Evolutionary conservation across 306 rosid species (phyloP).

Genomic region (Citrullus amarus): DNA sequence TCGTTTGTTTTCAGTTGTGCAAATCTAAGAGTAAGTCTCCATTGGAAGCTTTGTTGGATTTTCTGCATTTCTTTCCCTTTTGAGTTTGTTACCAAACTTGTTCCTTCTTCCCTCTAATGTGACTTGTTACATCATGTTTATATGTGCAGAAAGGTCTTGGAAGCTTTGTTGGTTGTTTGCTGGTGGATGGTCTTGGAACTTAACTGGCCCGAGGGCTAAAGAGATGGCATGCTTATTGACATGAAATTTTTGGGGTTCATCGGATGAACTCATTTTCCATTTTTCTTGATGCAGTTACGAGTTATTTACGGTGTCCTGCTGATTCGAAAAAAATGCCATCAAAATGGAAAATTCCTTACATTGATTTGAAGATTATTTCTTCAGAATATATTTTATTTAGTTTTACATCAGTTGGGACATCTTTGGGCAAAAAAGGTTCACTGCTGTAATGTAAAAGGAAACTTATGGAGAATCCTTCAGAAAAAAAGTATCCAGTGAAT

Average conservation of each 20-base stretch:
- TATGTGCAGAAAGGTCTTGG: neutral
- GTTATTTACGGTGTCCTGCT: neutral
- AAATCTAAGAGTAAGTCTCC: neutral
- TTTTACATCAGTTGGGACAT: neutral
- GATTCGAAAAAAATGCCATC: conserved; percentile 8
- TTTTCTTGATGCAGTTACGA: conserved; percentile 2
- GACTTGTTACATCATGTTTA: neutral
- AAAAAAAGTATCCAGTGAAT: conserved; percentile 54
- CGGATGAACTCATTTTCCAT: neutral
- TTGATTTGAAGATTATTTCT: conserved; percentile 2
- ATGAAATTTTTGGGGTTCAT: neutral
- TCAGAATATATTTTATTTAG: conserved; percentile 2
- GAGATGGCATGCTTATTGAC: conserved; percentile 2
- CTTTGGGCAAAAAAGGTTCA: neutral
- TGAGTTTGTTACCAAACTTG: neutral
- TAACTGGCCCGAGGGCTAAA: neutral
- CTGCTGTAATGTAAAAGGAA: conserved; percentile 10
- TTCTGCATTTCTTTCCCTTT: neutral
- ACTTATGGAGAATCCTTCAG: conserved; percentile 39
- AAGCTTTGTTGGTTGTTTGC: neutral
- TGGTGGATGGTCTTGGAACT: conserved; percentile 2
- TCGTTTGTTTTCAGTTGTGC: neutral
- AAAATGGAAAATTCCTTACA: conserved; percentile 7
- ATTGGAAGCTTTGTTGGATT: neutral
- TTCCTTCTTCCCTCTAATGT: neutral